Base-by-base conservation (phyloP, 1,139 yeast genomes). In the Spathaspora sp. region DNA sequence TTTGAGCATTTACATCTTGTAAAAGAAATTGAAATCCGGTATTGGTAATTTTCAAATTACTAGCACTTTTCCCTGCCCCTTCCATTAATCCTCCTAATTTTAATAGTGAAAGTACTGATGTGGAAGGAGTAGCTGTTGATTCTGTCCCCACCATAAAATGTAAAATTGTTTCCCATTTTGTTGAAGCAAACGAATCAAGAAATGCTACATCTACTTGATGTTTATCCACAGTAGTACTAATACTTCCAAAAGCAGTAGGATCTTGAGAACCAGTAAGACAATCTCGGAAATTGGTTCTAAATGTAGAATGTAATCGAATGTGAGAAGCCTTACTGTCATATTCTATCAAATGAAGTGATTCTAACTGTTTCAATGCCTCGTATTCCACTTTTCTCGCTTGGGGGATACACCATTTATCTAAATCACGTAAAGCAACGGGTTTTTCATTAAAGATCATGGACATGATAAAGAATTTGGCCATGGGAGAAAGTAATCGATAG, bases 91-190 rank as follows among this genome's bases (percentile, higher is more conserved):
- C 93, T 48, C 96, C 87, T 68, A 84, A 89, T 52, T 78, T 76
- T 42, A 86, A 65, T 18, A 86, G 66, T 31, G 82, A 78, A 39
- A 86, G 65, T 1, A 86, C 93, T 17, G 88, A 86, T 23, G 76
- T 74, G 31, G 89, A 82, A 5, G 96, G 96, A 2, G 78, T 70
- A 9, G 73, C 71, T 17, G 82, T 70, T 42, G 83, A 69, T 47
- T 86, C 86, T 0, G 97, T 89, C 2, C 98, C 98, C 41, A 93
- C 99, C 98, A 93, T 93, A 67, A 86, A 93, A 72, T 95, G 99
- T 56, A 95, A 73, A 56, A 95, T 93, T 5, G 89, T 82, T 63
- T 95, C 99, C 99, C 99, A 93, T 59, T 87, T 89, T 42, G 78
- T 80, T 7, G 89, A 79, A 9, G 97, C 96, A 68, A 89, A 90